Conservation (phyloP, 106 monocot species). For the Allium sativum region DNA sequence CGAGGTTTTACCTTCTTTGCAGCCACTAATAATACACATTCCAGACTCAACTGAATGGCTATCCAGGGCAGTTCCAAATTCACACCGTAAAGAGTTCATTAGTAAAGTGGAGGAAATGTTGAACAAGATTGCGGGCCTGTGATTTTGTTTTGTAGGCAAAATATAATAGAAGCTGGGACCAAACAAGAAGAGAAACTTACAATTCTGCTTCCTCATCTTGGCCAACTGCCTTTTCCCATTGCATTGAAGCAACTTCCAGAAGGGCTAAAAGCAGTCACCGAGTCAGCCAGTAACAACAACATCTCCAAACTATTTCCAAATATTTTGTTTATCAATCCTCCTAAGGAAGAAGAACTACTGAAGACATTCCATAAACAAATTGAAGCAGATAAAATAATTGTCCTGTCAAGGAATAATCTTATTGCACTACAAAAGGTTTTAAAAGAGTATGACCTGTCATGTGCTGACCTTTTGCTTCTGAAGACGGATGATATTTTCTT, state of each 20-base stretch:
- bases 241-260: no score
- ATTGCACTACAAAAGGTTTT: conserved; percentile 62
- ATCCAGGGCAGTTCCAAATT: conserved; percentile 55
- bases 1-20: no score
- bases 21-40: no score
- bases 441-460: conserved; percentile 66
- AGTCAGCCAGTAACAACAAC: no score
- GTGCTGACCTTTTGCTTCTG: conserved; percentile 64
- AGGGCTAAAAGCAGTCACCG: no score
- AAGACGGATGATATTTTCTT: conserved; percentile 70
- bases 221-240: no score
- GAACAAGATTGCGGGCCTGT: conserved; percentile 59
- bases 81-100: conserved; percentile 60
- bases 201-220: no score
- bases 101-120: conserved; percentile 63
- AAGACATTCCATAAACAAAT: conserved; percentile 72
- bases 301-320: no score
- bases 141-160: conserved; percentile 78
- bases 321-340: background rate
- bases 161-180: conserved; percentile 40
- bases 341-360: conserved; percentile 74
- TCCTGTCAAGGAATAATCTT: conserved; percentile 78
- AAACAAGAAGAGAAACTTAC: conserved; percentile 82
- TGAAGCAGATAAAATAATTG: conserved; percentile 82
- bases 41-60: conserved; percentile 28